phyloP scores from a whole-genome alignment of 176 grass and related monocot species.

The Avena sativa region DNA sequence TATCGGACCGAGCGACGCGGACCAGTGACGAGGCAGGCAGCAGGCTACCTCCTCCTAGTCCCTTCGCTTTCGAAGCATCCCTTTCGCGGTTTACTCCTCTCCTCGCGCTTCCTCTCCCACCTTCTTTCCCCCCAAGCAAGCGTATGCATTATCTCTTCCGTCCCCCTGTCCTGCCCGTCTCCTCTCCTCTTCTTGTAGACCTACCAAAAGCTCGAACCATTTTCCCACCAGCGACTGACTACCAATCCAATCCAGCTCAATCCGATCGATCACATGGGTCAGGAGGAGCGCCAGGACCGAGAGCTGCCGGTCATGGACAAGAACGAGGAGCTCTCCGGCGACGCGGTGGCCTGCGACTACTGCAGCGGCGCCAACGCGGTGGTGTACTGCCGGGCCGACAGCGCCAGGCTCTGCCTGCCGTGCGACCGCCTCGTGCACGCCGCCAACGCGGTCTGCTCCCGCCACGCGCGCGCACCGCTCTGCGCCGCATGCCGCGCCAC shows the following conservation, averaged over 20 bases:
- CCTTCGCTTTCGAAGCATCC: slow-evolving; percentile 16
- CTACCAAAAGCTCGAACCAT: slow-evolving; percentile 19
- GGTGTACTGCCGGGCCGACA: slow-evolving; percentile 85
- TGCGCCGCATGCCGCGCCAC: slow-evolving; percentile 67
- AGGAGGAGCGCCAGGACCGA: not conserved
- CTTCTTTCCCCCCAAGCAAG: slow-evolving; percentile 53
- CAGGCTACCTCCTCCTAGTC: not conserved
- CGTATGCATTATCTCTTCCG: not conserved
- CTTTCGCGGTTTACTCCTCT: slow-evolving; percentile 34
- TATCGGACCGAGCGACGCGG: not conserved
- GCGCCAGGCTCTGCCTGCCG: slow-evolving; percentile 74
- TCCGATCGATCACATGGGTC: slow-evolving; percentile 7
- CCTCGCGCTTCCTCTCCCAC: slow-evolving; percentile 13
- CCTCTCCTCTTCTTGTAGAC: not conserved
- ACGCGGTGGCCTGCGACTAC: slow-evolving; percentile 59
- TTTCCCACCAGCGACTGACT: not conserved
- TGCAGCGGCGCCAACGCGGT: slow-evolving; percentile 54
- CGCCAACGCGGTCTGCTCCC: slow-evolving; percentile 91
- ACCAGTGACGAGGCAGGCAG: slow-evolving; percentile 1
- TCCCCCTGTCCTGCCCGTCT: not conserved
- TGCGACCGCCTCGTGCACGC: slow-evolving; percentile 93
- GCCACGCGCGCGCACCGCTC: slow-evolving; percentile 76
- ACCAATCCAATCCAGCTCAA: not conserved
- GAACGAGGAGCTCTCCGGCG: not conserved
- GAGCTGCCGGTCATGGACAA: slow-evolving; percentile 1